Conservation (phyloP, 805 yeast genomes). For the Ogataea nakhonphanomensis region DNA sequence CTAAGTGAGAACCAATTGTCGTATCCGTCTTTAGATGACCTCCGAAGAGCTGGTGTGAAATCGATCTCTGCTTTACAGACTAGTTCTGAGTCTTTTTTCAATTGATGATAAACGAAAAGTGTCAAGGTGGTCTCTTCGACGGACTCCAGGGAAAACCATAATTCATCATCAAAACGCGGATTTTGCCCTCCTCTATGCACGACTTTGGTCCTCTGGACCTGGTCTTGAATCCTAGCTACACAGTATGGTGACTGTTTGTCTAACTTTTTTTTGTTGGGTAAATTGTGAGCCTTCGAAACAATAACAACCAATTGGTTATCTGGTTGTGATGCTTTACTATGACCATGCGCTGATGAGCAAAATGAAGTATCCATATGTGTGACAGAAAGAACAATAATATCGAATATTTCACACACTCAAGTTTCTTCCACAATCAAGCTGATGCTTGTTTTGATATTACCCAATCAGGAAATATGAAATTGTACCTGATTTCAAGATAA, state of each 20-base stretch:
- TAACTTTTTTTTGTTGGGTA: slow-evolving; percentile 79
- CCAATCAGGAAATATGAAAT: too few relatives aligned
- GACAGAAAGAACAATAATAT: too few relatives aligned
- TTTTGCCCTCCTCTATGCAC: slow-evolving; percentile 90
- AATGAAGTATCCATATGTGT: background rate
- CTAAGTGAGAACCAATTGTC: slow-evolving; percentile 81
- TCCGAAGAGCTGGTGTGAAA: slow-evolving; percentile 65
- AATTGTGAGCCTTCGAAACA: slow-evolving; percentile 76
- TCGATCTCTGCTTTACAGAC: slow-evolving; percentile 82
- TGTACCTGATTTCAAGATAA: too few relatives aligned
- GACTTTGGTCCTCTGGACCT: slow-evolving; percentile 74
- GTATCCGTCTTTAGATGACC: slow-evolving; percentile 67
- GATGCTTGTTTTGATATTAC: too few relatives aligned
- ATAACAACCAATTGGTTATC: slow-evolving; percentile 66
- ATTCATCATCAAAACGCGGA: slow-evolving; percentile 81
- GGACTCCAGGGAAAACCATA: slow-evolving; percentile 61
- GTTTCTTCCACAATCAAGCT: too few relatives aligned
- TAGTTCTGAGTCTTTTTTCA: slow-evolving; percentile 79
- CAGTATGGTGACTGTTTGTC: slow-evolving; percentile 95
- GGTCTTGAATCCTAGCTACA: slow-evolving; percentile 74
- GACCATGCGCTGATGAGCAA: background rate
- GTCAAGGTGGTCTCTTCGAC: slow-evolving; percentile 62
- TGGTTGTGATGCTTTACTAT: slow-evolving; percentile 8
- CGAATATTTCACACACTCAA: too few relatives aligned
- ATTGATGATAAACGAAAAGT: slow-evolving; percentile 78